A percentile compares a stretch with the other conserved stretches of the same genome.
Conservation (phyloP, 2,329 filamentous ascomycete species). For the Sclerotinia trifoliorum region DNA sequence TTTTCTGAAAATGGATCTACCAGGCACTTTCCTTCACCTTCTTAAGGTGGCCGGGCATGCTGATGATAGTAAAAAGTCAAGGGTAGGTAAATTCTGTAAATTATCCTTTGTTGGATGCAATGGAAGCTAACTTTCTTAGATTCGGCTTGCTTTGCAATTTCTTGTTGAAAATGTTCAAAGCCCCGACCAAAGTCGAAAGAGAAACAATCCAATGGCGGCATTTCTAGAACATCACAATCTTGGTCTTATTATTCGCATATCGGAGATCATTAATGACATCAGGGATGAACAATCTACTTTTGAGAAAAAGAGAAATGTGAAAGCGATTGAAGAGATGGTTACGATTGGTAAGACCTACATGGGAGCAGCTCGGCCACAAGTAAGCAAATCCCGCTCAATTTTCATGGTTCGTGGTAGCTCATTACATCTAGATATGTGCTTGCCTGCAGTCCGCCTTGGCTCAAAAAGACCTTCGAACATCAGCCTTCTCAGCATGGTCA, state of each 20-base stretch:
- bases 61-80: slow-evolving; percentile 53
- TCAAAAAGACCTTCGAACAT: slow-evolving; percentile 69
- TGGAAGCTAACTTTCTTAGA: slow-evolving; percentile 29
- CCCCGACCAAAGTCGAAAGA: slow-evolving; percentile 39
- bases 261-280: slow-evolving; percentile 72
- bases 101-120: neutral
- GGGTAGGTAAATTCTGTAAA: slow-evolving; percentile 52
- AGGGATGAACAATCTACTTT: slow-evolving; percentile 53
- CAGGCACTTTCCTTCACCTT: slow-evolving; percentile 74
- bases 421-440: slow-evolving; percentile 69
- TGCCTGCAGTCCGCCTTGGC: slow-evolving; percentile 83
- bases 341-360: slow-evolving; percentile 70
- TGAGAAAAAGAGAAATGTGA: slow-evolving; percentile 76
- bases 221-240: slow-evolving; percentile 85
- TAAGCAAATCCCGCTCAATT: slow-evolving; percentile 53
- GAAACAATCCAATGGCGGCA: slow-evolving; percentile 61
- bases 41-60: slow-evolving; percentile 75
- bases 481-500: slow-evolving; percentile 82
- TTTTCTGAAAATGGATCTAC: slow-evolving; percentile 72
- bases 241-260: slow-evolving; percentile 81
- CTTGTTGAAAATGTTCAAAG: slow-evolving; percentile 42
- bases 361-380: slow-evolving; percentile 80
- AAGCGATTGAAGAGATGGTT: slow-evolving; percentile 86
- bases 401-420: neutral
- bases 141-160: slow-evolving; percentile 41